Conservation (phyloP, 2,329 filamentous ascomycete genomes). For the Claviceps africana region DNA sequence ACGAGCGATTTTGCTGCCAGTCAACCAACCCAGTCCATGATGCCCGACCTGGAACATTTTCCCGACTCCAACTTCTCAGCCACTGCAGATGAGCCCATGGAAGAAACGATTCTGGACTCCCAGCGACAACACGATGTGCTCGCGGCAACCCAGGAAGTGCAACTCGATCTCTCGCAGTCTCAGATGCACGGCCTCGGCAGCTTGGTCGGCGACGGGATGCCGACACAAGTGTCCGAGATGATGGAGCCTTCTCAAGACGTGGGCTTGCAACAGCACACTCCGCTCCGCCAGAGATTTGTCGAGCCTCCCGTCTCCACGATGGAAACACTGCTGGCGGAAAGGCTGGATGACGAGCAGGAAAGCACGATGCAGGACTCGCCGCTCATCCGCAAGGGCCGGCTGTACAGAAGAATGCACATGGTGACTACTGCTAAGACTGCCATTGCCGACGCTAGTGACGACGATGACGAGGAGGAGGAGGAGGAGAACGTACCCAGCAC, state of each 20-base stretch:
- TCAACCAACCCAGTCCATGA: constrained; percentile 30
- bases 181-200: constrained; percentile 46
- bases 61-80: constrained; percentile 49
- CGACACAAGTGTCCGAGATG: constrained; percentile 53
- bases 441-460: background rate
- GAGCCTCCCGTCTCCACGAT: constrained; percentile 53
- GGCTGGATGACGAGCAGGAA: constrained; percentile 18
- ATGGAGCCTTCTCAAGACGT: constrained; percentile 69
- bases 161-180: constrained; percentile 45
- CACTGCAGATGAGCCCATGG: constrained; percentile 38
- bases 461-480: background rate
- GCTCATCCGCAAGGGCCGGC: constrained; percentile 43
- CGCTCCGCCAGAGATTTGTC: constrained; percentile 53
- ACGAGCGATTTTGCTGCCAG: constrained; percentile 10
- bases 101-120: constrained; percentile 36
- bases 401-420: constrained; percentile 29
- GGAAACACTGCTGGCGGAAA: constrained; percentile 46
- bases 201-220: constrained; percentile 30
- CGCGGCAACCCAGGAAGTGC: constrained; percentile 28
- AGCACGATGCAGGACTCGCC: constrained; percentile 46
- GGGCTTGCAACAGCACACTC: constrained; percentile 61
- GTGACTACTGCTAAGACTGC: constrained; percentile 1
- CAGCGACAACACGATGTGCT: constrained; percentile 22
- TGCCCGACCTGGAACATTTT: constrained; percentile 44
- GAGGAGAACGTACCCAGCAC: constrained; percentile 1